Percentiles rank a stretch among this genome's conserved stretches.
Conservation (phyloP, 2,329 filamentous ascomycete species). For the Ophiostoma sp. region DNA sequence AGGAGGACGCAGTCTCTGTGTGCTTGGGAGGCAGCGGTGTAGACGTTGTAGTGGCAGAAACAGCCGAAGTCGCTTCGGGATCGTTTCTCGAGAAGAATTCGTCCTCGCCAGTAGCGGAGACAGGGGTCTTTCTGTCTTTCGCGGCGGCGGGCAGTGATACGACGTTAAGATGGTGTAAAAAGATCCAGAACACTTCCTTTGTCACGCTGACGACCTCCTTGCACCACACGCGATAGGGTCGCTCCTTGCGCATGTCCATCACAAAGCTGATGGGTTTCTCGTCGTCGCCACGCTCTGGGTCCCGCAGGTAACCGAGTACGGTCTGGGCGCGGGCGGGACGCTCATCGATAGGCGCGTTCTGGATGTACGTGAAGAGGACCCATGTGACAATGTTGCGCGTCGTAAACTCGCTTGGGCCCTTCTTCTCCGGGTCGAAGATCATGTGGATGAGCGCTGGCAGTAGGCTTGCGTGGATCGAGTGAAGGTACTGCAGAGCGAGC, state of each 20-base stretch:
- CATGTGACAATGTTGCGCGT: constrained; percentile 89
- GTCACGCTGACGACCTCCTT: constrained; percentile 91
- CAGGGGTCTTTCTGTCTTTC: not conserved
- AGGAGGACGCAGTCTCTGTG: constrained; percentile 49
- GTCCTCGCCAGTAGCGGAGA: not conserved
- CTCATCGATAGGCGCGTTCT: constrained; percentile 62
- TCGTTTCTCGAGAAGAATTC: not conserved
- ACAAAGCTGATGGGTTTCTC: constrained; percentile 82
- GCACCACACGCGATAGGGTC: constrained; percentile 91
- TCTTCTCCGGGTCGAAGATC: constrained; percentile 97
- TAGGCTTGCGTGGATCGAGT: constrained; percentile 74
- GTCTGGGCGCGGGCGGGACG: constrained; percentile 67
- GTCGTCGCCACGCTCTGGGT: constrained; percentile 73
- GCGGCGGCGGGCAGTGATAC: constrained; percentile 59
- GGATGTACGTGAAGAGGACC: constrained; percentile 84
- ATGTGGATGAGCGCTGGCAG: constrained; percentile 85
- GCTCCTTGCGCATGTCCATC: constrained; percentile 79
- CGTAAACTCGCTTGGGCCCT: constrained; percentile 94
- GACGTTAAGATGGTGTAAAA: constrained; percentile 90
- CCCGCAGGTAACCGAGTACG: constrained; percentile 77
- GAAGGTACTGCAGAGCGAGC: constrained; percentile 76
- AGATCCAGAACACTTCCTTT: constrained; percentile 99
- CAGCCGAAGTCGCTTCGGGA: not conserved
- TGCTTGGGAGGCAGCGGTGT: constrained; percentile 42
- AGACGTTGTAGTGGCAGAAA: constrained; percentile 17